Evolutionary conservation across 768 basidiomycete genomes (phyloP).

Genomic region (Tephrocybe sp.): DNA sequence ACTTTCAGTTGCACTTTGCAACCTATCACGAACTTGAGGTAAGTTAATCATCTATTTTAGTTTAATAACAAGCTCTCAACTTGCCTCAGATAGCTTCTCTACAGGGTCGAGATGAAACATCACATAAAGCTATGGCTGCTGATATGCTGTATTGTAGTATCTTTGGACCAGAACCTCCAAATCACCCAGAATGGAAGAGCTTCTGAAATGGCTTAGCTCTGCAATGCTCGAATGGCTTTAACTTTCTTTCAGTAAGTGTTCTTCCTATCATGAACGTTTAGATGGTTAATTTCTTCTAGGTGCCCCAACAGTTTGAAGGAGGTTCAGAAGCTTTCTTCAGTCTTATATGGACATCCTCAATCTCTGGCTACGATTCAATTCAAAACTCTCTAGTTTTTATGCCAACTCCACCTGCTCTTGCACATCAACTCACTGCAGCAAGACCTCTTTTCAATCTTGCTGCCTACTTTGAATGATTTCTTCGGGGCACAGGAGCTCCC

Average conservation of each 20-base stretch:
- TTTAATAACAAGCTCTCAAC: neutral
- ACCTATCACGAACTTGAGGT: slow-evolving; percentile 5
- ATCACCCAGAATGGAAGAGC: slow-evolving; percentile 6
- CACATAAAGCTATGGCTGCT: slow-evolving; percentile 1
- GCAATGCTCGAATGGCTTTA: slow-evolving; percentile 11
- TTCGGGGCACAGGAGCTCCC: slow-evolving; percentile 1
- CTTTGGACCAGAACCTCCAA: slow-evolving; percentile 1
- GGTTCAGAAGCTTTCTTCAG: slow-evolving; percentile 7
- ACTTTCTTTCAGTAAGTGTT: slow-evolving; percentile 1
- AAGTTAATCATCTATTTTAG: neutral
- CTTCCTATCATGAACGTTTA: neutral
- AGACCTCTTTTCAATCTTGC: neutral
- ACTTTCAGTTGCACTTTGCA: slow-evolving; percentile 2
- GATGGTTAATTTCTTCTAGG: neutral
- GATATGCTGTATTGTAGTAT: slow-evolving; percentile 9
- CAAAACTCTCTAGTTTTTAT: neutral
- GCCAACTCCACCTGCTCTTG: neutral
- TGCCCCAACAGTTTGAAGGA: slow-evolving; percentile 1
- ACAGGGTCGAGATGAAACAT: neutral
- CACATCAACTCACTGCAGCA: neutral
- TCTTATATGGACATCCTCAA: slow-evolving; percentile 5
- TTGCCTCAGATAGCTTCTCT: slow-evolving; percentile 2
- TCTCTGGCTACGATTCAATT: slow-evolving; percentile 1
- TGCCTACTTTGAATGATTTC: neutral
- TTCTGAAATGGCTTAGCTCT: slow-evolving; percentile 4